Conservation (phyloP, 495 filamentous ascomycete genomes). For the Astrothelium subdiscretum region DNA sequence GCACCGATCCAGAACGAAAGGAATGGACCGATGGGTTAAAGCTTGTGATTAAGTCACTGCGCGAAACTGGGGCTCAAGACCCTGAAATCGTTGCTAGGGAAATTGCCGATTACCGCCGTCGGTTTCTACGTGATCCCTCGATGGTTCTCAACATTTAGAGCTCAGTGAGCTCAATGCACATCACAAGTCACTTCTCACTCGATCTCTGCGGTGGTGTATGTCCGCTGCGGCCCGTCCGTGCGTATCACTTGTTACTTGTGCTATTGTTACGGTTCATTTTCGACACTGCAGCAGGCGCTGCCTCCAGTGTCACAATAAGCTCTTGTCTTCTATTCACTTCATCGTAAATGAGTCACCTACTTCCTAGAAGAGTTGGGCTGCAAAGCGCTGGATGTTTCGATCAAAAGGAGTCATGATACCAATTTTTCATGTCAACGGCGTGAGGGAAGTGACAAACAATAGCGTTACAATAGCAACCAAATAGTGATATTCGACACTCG, state of each 20-base stretch:
- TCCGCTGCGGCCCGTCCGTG: no score
- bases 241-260: no score
- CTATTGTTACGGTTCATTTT: no score
- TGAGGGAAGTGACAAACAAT: no score
- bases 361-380: no score
- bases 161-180: neutral
- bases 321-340: neutral
- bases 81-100: slow-evolving; percentile 68
- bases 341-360: neutral
- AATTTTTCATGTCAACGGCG: neutral
- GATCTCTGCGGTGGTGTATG: no score
- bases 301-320: no score
- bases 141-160: slow-evolving; percentile 26
- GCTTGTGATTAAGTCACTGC: slow-evolving; percentile 62
- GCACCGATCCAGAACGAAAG: slow-evolving; percentile 54
- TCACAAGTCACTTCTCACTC: no score
- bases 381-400: no score
- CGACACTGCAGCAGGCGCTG: no score
- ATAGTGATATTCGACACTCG: no score
- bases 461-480: neutral
- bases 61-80: slow-evolving; percentile 55
- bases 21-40: slow-evolving; percentile 66
- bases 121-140: slow-evolving; percentile 45
- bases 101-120: slow-evolving; percentile 72
- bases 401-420: no score